Percentiles rank a stretch among this genome's conserved stretches.
phyloP scores from a whole-genome alignment of 169 alveolate genomes.

The Fabrea salina region DNA sequence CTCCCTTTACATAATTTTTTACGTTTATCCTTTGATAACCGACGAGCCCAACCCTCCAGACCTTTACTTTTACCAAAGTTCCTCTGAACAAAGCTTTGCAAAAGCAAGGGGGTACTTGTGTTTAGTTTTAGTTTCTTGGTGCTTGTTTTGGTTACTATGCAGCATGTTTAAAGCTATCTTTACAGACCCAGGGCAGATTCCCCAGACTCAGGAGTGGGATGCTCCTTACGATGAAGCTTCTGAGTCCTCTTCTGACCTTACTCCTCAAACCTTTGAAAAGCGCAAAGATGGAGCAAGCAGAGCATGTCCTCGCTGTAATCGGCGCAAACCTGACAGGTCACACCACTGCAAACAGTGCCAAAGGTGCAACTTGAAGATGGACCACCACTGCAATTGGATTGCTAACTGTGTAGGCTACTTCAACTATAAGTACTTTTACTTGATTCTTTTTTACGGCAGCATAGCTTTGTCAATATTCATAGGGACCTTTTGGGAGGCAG shows the following conservation, averaged over 20 bases:
- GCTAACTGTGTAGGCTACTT: constrained; percentile 74
- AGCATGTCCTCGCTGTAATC: constrained; percentile 45
- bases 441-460: constrained; percentile 46
- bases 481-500: constrained; percentile 30
- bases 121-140: background rate
- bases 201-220: constrained; percentile 25
- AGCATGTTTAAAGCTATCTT: background rate
- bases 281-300: constrained; percentile 34
- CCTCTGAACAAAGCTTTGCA: constrained; percentile 9
- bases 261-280: background rate
- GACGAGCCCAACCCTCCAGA: constrained; percentile 23
- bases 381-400: constrained; percentile 91
- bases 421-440: constrained; percentile 63
- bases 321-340: constrained; percentile 84
- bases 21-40: constrained; percentile 1
- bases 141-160: background rate
- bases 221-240: background rate
- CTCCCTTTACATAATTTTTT: background rate
- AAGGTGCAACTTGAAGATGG: constrained; percentile 85
- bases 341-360: constrained; percentile 85
- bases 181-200: constrained; percentile 29
- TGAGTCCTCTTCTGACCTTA: background rate
- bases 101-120: background rate
- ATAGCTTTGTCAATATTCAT: constrained; percentile 12
- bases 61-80: constrained; percentile 11